Evolutionary conservation across 2,329 filamentous ascomycete species (phyloP).

Genomic region (Penicillium sclerotigenum): DNA sequence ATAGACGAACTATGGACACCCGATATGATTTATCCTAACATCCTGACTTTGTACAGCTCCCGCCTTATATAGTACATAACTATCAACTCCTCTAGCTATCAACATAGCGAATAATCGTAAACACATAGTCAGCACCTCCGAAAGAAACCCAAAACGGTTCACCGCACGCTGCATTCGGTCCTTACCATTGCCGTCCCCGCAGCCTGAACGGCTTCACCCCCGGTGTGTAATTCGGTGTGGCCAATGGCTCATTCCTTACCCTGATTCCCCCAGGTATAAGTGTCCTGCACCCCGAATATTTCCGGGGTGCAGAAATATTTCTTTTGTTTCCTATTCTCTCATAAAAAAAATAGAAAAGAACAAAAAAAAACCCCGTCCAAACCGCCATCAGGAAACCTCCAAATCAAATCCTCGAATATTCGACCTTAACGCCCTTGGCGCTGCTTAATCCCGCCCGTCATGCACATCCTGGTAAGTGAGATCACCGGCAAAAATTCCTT

Average conservation of each 20-base stretch:
- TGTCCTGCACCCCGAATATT: slow-evolving; percentile 6
- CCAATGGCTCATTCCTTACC: slow-evolving; percentile 24
- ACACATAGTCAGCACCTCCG: not conserved
- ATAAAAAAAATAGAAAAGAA: not conserved
- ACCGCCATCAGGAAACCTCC: not conserved
- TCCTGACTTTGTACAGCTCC: too few species aligned
- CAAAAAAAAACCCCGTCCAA: not conserved
- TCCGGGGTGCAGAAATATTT: slow-evolving; percentile 7
- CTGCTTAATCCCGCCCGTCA: slow-evolving; percentile 21
- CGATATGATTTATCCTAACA: not conserved
- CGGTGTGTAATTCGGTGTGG: slow-evolving; percentile 15
- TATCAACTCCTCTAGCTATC: not conserved
- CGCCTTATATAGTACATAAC: not conserved
- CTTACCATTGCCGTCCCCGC: slow-evolving; percentile 21
- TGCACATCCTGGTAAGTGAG: slow-evolving; percentile 48
- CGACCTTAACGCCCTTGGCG: slow-evolving; percentile 9
- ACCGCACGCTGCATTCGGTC: slow-evolving; percentile 37
- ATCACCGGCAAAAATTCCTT: not conserved
- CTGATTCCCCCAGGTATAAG: slow-evolving; percentile 18
- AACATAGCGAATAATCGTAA: not conserved
- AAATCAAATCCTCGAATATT: not conserved
- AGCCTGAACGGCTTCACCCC: slow-evolving; percentile 30
- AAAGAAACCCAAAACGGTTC: slow-evolving; percentile 21
- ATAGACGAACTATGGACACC: not conserved
- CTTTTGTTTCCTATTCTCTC: not conserved